phyloP scores from a whole-genome alignment of 768 basidiomycete genomes.

The Trametes coccinea region DNA sequence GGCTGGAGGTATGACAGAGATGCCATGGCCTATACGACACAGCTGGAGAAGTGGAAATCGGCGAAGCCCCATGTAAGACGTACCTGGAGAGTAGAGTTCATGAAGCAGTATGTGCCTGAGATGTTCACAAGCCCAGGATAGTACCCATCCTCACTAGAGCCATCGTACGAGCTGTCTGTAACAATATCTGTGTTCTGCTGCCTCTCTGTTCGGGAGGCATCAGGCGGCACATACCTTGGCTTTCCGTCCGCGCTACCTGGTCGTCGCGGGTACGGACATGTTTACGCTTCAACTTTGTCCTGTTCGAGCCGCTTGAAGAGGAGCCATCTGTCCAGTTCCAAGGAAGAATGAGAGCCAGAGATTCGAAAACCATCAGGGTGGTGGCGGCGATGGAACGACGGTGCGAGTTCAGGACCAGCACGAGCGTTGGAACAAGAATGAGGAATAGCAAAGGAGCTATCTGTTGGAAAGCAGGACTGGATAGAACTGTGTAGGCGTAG shows the following conservation, averaged over 20 bases:
- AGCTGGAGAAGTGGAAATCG: not conserved
- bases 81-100: conserved; percentile 95
- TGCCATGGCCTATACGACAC: conserved; percentile 70
- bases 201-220: not conserved
- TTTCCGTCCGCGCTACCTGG: conserved; percentile 44
- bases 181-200: not conserved
- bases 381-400: conserved; percentile 28
- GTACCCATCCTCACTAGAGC: conserved; percentile 40
- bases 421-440: conserved; percentile 42
- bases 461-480: conserved; percentile 46
- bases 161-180: conserved; percentile 19
- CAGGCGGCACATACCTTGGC: conserved; percentile 9
- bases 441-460: conserved; percentile 56
- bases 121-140: conserved; percentile 95
- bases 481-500: conserved; percentile 17
- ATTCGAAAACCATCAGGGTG: conserved; percentile 57
- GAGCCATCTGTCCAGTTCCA: conserved; percentile 59
- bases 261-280: conserved; percentile 54
- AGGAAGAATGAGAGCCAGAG: conserved; percentile 52
- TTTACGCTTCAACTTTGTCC: conserved; percentile 51
- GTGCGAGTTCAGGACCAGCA: conserved; percentile 34
- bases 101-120: conserved; percentile 95
- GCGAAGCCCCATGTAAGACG: conserved; percentile 13
- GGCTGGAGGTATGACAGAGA: conserved; percentile 82
- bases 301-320: conserved; percentile 22